Percentiles rank a stretch among this genome's conserved stretches.
These are phyloP conservation scores for Linaria vulgaris DNA, from an alignment of 257 asterid species.

Conservation along the genomic window DNA sequence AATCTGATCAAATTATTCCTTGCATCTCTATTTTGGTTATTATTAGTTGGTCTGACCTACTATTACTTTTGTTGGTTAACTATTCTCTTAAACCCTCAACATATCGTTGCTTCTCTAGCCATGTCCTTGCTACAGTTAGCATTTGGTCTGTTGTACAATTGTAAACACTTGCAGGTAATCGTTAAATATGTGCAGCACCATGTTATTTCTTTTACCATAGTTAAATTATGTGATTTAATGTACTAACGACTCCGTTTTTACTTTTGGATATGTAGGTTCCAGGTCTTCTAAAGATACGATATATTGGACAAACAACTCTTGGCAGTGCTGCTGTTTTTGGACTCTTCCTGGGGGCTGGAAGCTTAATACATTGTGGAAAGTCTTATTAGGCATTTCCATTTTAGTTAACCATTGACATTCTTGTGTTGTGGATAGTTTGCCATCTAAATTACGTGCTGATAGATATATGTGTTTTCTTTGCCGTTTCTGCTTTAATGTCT, in stretches of 20 bases:
- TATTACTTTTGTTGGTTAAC: neutral
- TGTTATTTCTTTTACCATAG: neutral
- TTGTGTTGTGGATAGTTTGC: neutral
- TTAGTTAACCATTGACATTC: neutral
- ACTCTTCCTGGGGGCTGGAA: constrained; percentile 65
- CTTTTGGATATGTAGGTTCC: constrained; percentile 46
- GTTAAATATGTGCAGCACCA: neutral
- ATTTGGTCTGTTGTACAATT: neutral
- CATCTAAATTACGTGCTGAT: neutral
- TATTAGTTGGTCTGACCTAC: neutral
- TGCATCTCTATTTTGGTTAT: neutral
- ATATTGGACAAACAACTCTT: constrained; percentile 60
- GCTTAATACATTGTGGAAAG: constrained; percentile 67
- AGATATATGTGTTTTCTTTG: neutral
- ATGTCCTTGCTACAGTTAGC: neutral
- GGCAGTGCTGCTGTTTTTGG: constrained; percentile 77
- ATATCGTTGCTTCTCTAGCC: neutral
- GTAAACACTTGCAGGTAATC: neutral
- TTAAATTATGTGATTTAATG: neutral
- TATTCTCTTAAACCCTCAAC: neutral
- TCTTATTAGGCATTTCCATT: constrained; percentile 31
- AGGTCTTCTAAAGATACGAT: constrained; percentile 51
- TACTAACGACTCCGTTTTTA: neutral
- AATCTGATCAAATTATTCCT: neutral
- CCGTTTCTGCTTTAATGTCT: neutral